These are phyloP conservation scores for Nepenthes alata DNA, from an alignment of 179 eudicot species.

Conservation along the genomic window DNA sequence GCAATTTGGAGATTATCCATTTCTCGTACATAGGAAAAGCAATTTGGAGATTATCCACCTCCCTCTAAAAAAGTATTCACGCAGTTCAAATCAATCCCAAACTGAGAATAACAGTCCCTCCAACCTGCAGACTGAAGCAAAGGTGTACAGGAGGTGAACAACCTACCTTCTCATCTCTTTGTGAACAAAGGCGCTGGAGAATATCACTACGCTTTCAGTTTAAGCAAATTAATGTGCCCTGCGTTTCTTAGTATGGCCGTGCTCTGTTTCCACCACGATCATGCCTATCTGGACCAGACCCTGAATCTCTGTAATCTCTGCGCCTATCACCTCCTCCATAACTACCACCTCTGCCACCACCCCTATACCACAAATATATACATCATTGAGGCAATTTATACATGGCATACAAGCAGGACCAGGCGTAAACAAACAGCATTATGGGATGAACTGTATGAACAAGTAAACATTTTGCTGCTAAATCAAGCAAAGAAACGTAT, in stretches of 20 bases:
- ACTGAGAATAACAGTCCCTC: constrained; percentile 19
- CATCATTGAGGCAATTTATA: not conserved
- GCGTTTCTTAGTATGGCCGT: constrained; percentile 60
- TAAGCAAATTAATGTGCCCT: constrained; percentile 29
- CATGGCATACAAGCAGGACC: not conserved
- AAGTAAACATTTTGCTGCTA: not conserved
- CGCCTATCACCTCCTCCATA: constrained; percentile 65
- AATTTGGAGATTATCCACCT: constrained; percentile 68
- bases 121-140: constrained; percentile 42
- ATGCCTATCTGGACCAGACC: constrained; percentile 72
- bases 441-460: not conserved
- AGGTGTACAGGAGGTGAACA: constrained; percentile 50
- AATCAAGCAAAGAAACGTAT: too few species aligned
- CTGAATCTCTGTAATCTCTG: constrained; percentile 63
- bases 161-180: constrained; percentile 78
- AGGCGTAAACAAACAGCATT: not conserved
- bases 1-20: constrained; percentile 45
- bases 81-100: constrained; percentile 52
- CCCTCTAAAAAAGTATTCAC: constrained; percentile 72
- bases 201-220: constrained; percentile 24
- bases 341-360: constrained; percentile 58
- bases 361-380: constrained; percentile 24
- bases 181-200: constrained; percentile 33
- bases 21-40: constrained; percentile 19
- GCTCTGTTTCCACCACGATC: constrained; percentile 71